A percentile compares a stretch with the other conserved stretches of the same genome.
phyloP scores from a whole-genome alignment of 1,284 basidiomycete species.

The Trametes pubescens region DNA sequence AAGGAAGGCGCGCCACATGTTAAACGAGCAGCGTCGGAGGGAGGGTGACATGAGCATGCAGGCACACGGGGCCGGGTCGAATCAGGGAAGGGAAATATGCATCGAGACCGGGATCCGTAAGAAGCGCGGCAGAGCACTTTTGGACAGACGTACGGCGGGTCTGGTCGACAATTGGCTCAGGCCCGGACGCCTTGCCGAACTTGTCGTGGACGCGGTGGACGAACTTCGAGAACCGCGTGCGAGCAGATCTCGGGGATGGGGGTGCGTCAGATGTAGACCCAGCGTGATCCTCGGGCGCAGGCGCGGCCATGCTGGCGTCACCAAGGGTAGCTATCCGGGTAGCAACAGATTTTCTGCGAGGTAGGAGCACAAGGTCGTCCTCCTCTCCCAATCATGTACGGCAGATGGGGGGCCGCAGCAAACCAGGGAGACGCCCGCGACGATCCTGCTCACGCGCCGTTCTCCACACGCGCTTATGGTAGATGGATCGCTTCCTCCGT shows the following conservation, averaged over 20 bases:
- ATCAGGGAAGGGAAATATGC: constrained; percentile 2
- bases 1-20: constrained; percentile 25
- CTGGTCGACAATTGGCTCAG: constrained; percentile 11
- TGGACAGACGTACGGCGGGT: constrained; percentile 23
- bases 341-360: constrained; percentile 16
- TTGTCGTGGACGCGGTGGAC: constrained; percentile 32
- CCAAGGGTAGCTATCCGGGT: constrained; percentile 8
- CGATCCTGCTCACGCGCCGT: constrained; percentile 9
- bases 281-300: constrained; percentile 19
- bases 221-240: constrained; percentile 31
- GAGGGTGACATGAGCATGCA: constrained; percentile 5
- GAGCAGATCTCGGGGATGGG: constrained; percentile 10
- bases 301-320: constrained; percentile 14
- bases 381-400: not conserved
- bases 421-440: not conserved
- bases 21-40: constrained; percentile 18
- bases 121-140: constrained; percentile 9
- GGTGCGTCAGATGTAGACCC: constrained; percentile 2
- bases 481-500: not conserved
- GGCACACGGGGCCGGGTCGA: constrained; percentile 4
- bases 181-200: constrained; percentile 19
- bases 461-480: not conserved
- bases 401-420: constrained; percentile 4
- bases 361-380: constrained; percentile 2
- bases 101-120: constrained; percentile 10